phyloP scores from a whole-genome alignment of 208 protist species.

The Leptomonas pyrrhocoris region DNA sequence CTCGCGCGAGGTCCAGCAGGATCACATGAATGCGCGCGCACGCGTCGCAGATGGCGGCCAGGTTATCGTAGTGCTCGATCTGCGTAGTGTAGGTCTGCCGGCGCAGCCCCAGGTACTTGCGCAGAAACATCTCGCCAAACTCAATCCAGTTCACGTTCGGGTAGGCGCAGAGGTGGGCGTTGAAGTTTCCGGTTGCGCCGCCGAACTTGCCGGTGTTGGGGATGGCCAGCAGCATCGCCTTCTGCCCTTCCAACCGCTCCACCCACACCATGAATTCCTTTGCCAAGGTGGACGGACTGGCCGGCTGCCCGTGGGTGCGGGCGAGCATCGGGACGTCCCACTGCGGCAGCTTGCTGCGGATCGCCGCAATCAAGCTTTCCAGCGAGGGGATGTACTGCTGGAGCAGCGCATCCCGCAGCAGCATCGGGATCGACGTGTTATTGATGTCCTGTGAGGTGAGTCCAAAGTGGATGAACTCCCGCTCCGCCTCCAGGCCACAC shows the following conservation, averaged over 20 bases:
- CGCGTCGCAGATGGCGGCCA: conserved; percentile 92
- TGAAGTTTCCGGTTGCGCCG: conserved; percentile 94
- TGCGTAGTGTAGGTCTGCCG: conserved; percentile 93
- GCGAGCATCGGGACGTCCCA: conserved; percentile 93
- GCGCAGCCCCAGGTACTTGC: conserved; percentile 74
- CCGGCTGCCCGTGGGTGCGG: conserved; percentile 94
- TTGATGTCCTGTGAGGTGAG: conserved; percentile 98
- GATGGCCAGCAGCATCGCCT: conserved; percentile 52
- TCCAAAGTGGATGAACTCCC: conserved; percentile 97
- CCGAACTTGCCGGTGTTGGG: conserved; percentile 91
- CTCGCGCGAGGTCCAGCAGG: conserved; percentile 91
- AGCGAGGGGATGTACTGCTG: conserved; percentile 77
- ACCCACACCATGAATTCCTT: conserved; percentile 94
- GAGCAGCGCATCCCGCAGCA: conserved; percentile 87
- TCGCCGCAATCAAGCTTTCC: conserved; percentile 48
- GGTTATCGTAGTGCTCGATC: conserved; percentile 95
- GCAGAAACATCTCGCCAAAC: conserved; percentile 88
- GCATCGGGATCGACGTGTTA: conserved; percentile 95
- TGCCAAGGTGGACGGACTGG: conserved; percentile 93
- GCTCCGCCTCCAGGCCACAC: conserved; percentile 62
- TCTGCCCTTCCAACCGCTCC: conserved; percentile 88
- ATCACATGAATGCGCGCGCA: conserved; percentile 93
- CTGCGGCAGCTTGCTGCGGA: conserved; percentile 66
- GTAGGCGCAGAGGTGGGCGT: conserved; percentile 92
- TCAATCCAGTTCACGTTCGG: conserved; percentile 82